Conservation (phyloP, 805 yeast genomes). For the Spencermartinsiella europaea region DNA sequence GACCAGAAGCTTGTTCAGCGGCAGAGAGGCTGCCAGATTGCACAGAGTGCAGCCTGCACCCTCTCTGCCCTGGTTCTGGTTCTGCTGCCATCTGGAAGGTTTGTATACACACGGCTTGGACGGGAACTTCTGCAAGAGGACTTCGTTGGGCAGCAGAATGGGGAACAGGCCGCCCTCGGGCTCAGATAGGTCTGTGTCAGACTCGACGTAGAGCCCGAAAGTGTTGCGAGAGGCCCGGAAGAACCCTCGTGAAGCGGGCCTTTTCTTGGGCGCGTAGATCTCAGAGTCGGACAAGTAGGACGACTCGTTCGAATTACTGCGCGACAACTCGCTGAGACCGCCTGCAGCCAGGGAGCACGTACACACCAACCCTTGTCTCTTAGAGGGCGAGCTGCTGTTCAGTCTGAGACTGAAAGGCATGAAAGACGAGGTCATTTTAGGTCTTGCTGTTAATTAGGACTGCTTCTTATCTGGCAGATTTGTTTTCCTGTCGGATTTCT, state of each 20-base stretch:
- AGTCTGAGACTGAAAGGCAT: too few relatives aligned
- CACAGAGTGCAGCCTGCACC: neutral
- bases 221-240: neutral
- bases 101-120: constrained; percentile 19
- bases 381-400: too few relatives aligned
- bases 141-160: constrained; percentile 28
- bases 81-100: constrained; percentile 11
- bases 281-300: neutral
- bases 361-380: too few relatives aligned
- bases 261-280: neutral
- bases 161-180: constrained; percentile 24
- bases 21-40: neutral
- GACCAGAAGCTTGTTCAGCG: neutral
- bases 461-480: too few relatives aligned
- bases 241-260: constrained; percentile 3
- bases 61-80: constrained; percentile 11
- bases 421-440: too few relatives aligned
- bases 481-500: too few relatives aligned
- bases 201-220: neutral
- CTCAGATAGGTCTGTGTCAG: constrained; percentile 17
- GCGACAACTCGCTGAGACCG: too few relatives aligned
- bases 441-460: too few relatives aligned
- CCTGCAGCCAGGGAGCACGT: too few relatives aligned
- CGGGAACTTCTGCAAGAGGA: constrained; percentile 25
- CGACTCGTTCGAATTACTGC: too few relatives aligned